These are phyloP conservation scores for Leishmania tarentolae DNA, from an alignment of 208 protist genomes.

Conservation along the genomic window DNA sequence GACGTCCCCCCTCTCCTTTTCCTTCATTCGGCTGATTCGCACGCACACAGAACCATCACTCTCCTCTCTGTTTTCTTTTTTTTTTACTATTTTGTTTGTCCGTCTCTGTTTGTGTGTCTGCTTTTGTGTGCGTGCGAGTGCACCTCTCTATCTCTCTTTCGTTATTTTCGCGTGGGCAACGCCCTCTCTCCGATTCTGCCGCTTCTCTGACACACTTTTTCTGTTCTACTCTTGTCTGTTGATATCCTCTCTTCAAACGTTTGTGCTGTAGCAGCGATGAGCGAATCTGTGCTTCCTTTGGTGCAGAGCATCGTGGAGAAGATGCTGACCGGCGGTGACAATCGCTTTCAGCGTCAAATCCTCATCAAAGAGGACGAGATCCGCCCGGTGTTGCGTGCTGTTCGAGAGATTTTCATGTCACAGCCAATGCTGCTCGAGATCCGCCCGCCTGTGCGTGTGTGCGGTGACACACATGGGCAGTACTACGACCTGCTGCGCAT, in stretches of 20 bases:
- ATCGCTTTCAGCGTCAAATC: conserved; percentile 55
- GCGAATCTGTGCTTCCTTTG: conserved; percentile 2
- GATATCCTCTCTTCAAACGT: neutral
- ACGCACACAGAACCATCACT: neutral
- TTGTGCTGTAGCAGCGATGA: neutral
- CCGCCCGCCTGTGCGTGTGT: conserved; percentile 83
- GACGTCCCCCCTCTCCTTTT: too few relatives aligned
- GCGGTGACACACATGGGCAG: conserved; percentile 99
- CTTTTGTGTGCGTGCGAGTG: neutral
- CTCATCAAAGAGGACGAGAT: conserved; percentile 76
- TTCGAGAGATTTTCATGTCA: conserved; percentile 88
- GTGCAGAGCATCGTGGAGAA: conserved; percentile 23
- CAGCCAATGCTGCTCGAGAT: conserved; percentile 92
- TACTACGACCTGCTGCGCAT: conserved; percentile 99
- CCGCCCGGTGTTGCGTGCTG: conserved; percentile 54
- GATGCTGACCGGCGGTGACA: conserved; percentile 15
- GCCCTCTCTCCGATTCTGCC: neutral
- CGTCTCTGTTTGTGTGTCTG: neutral
- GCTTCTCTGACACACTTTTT: neutral
- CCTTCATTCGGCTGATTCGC: too few relatives aligned
- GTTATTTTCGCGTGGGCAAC: neutral
- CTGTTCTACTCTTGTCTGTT: neutral
- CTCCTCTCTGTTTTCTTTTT: too few relatives aligned
- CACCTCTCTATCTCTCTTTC: neutral
- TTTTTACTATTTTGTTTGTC: neutral